Evolutionary conservation across 371 early-diverging fungal species (phyloP), one percentile per base, ranked within the genome.

Genomic region (Dichotomocladium elegans): DNA sequence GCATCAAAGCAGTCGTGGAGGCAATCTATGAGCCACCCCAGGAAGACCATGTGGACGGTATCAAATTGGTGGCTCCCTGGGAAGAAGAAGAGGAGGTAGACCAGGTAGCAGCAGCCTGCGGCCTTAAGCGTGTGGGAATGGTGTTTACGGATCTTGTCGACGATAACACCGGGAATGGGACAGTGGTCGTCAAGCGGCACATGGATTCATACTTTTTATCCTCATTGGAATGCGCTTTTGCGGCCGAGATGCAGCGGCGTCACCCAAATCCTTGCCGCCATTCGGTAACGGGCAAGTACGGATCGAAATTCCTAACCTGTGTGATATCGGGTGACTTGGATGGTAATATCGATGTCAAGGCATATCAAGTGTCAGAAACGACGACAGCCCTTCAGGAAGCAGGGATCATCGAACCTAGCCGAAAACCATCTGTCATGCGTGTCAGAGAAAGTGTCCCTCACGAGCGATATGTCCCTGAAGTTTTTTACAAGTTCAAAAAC

Each of bases 1-100:
- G 99, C 12, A 84, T 96, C 51, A 99, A 98, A 66, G 98, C 98
- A 0, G 94, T 99, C 8, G 99, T 99, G 0, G 91, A 91, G 59
- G 92, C 90, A 0, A 93, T 98, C 45, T 97, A 95, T 59, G 98
- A 98, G 64, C 96, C 98, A 8, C 87, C 90, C 25, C 99, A 99
- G 64, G 81, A 85, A 14, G 80, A 80, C 63, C 89, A 86, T 51
- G 71, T 81, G 21, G 95, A 98, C 55, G 94, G 95, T 1, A 67
- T 99, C 48, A 83, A 83, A 40, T 63, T 99, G 1, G 64, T 60
- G 7, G 35, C 78, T 11, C 82, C 74, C 27, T 77, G 71, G 61
- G 78, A 72, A 19, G 70, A 78, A n/a, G 87, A 85, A 46, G 70
- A 66, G 24, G 57, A 66, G 11, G 82, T 89, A 3, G 84, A 90